Evolutionary conservation across 139 green algal genomes (phyloP), one percentile per base, ranked within the genome.

Genomic region (Micractinium sp.): DNA sequence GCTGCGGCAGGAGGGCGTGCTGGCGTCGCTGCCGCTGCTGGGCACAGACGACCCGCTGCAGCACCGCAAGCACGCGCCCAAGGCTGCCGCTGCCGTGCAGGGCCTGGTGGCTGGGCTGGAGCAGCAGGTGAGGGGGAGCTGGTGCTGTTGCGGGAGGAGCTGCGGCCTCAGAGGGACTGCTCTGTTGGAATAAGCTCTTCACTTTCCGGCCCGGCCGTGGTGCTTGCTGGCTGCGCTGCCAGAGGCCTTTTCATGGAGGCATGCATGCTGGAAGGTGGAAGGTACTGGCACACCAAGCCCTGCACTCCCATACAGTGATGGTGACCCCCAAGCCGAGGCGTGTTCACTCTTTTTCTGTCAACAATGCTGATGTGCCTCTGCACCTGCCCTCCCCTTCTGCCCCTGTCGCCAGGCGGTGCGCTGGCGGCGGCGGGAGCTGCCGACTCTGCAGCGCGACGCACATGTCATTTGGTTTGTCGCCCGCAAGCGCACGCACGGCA

Each of bases 401-500:
- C 35, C 33, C 19, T 81, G 22, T 16, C 20, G 47, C 0, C 85
- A 89, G 85, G 85, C 29, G 53, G 20, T 25, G 15, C 56, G 33
- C 36, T 89, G 86, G 86, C 35, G 25, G 35, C 12, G n/a, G 38
- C 15, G 33, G 15, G 36, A 85, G 60, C 86, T 77, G 23, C 86
- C 86, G 14, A 35, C 31, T 36, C 38, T 89, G 75, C n/a, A 85
- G 56, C 60, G 13, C 3, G 47, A 85, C 25, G 86, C 60, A 35
- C 86, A 85, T 14, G 16, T 27, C 20, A 66, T 89, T 25, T 89
- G 86, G 86, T 35, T 35, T 2, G 47, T 60, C 23, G 86, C 63
- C 31, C 33, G 31, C 39, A 38, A 75, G 81, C 41, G n/a, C 2
- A 20, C 3, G 5, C 31, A 39, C n/a, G 80, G 53, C 53, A 69